These are phyloP conservation scores for Globisporangium polare DNA, from an alignment of 352 stramenopile genomes.

Conservation along the genomic window DNA sequence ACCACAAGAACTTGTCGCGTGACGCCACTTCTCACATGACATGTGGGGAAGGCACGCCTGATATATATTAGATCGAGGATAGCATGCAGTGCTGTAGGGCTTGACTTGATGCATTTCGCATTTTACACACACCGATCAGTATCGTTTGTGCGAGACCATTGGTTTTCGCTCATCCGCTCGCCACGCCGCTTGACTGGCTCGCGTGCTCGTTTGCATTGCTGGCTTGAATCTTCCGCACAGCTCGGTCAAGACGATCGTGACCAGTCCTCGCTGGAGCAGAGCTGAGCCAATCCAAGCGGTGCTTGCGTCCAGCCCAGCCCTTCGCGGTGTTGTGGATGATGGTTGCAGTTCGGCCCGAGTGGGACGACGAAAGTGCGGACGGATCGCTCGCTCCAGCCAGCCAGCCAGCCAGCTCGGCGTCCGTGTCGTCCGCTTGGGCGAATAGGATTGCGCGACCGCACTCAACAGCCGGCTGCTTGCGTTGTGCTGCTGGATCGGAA, in stretches of 20 bases:
- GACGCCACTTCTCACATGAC: no score
- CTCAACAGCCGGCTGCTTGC: background rate
- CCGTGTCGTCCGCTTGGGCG: background rate
- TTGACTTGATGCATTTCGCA: no score
- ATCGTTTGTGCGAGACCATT: no score
- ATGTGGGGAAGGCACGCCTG: no score
- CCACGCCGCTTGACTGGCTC: background rate
- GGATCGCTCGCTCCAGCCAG: constrained; percentile 8
- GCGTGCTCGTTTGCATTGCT: background rate
- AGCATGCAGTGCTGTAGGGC: no score
- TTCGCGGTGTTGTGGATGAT: background rate
- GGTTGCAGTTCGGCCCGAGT: constrained; percentile 1
- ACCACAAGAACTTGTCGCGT: constrained; percentile 8
- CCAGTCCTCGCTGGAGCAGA: background rate
- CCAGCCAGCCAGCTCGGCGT: background rate
- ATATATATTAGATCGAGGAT: no score
- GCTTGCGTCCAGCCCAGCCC: background rate
- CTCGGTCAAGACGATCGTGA: background rate
- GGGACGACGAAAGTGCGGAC: constrained; percentile 1
- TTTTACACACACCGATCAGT: no score
- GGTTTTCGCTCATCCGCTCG: background rate
- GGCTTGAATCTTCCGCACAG: background rate
- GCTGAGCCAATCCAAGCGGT: constrained; percentile 10
- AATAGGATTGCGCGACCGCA: background rate
- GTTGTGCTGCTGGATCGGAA: background rate